Evolutionary conservation across 345 rosid species (phyloP).

Genomic region (Turritis glabra): DNA sequence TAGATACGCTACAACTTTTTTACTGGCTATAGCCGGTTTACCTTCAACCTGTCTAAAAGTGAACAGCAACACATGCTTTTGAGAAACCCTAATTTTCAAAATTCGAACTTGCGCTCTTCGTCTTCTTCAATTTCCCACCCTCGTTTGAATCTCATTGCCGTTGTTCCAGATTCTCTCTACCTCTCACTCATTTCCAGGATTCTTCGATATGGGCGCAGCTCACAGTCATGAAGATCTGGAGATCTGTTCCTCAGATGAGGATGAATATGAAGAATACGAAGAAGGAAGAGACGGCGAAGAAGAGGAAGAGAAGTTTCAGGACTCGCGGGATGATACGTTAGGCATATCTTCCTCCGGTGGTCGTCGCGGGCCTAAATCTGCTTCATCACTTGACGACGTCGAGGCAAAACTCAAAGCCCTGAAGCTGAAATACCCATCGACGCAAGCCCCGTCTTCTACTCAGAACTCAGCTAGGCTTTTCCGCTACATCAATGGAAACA

Average conservation of each 20-base stretch:
- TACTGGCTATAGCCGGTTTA: slow-evolving; percentile 31
- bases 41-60: neutral
- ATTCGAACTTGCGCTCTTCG: slow-evolving; percentile 44
- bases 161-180: neutral
- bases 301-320: slow-evolving; percentile 51
- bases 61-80: neutral
- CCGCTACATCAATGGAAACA: slow-evolving; percentile 67
- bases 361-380: slow-evolving; percentile 42
- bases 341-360: slow-evolving; percentile 42
- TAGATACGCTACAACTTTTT: neutral
- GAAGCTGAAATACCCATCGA: slow-evolving; percentile 64
- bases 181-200: neutral
- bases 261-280: slow-evolving; percentile 44
- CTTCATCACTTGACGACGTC: slow-evolving; percentile 63
- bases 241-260: slow-evolving; percentile 65
- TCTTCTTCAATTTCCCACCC: slow-evolving; percentile 24
- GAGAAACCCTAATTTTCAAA: slow-evolving; percentile 53
- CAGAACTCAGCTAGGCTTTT: slow-evolving; percentile 62
- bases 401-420: slow-evolving; percentile 63
- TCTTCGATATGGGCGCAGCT: slow-evolving; percentile 56
- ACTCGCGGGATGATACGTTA: slow-evolving; percentile 55
- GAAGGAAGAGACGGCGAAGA: slow-evolving; percentile 45
- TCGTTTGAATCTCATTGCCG: slow-evolving; percentile 32
- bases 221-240: slow-evolving; percentile 73
- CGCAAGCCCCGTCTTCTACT: slow-evolving; percentile 38